Base-by-base conservation (phyloP, 129 eudicot species). In the Tanacetum coccineum region DNA sequence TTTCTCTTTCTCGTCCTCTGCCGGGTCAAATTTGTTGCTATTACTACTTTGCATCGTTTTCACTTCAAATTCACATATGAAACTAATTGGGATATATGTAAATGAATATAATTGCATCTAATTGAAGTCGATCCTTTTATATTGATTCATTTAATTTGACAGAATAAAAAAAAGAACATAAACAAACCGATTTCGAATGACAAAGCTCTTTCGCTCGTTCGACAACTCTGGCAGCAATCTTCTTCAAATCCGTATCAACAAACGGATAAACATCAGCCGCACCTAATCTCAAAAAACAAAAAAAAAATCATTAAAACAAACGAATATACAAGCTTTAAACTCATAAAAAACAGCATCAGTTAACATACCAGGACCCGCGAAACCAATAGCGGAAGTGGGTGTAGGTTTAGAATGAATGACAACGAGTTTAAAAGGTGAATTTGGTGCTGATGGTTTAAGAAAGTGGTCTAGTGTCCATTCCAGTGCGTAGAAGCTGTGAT, bases 241-340 rank as follows among this genome's bases (percentile, higher is more conserved):
- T 87, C 83, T 82, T 90, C 82, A 90, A 79, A 84, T 90, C 95
- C 40, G 72, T 51, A 13, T 90, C 95, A 30, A 90, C 82, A 8
- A 71, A 28, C 19, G 92, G 97, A 75, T 76, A 42, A 17, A 90
- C 92, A 40, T 90, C 97, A 18, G 74, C 80, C 4, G 83, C 75
- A 45, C 95, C 97, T 84, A 40, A 70, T 69, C 22, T 13, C 53
- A 63, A 4, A 18, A 22, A 55, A 4, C 9, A 63, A 7, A 64
- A 32, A 15, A n/a, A 19, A 4, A 40, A 22, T 45, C 39, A 65
- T 9, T 17, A 42, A 51, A 19, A 20, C 60, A 56, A 40, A 9
- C 56, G 4, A 8, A 51, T 8, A 26, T 44, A 26, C 3, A 61
- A 22, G 1, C 10, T 11, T 39, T 30, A 10, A 2, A 4, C 17